Evolutionary conservation across 1,284 basidiomycete genomes (phyloP).

Genomic region (Waitea zeae): DNA sequence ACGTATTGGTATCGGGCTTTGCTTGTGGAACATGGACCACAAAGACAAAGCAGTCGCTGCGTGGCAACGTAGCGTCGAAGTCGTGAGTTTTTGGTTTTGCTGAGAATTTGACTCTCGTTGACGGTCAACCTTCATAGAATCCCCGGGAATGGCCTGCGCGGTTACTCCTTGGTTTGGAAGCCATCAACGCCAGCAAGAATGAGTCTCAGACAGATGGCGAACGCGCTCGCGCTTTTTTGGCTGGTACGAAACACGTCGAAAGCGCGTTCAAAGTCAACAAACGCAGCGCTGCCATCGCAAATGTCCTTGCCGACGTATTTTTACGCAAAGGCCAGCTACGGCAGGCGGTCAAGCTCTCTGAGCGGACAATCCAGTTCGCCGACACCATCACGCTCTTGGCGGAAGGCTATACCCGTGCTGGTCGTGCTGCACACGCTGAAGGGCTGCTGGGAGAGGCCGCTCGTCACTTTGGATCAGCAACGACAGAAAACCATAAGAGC

Average conservation of each 20-base stretch:
- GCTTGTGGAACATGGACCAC: constrained; percentile 77
- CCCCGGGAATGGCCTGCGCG: constrained; percentile 61
- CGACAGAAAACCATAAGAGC: constrained; percentile 58
- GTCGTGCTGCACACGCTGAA: constrained; percentile 61
- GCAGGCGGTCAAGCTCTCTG: constrained; percentile 77
- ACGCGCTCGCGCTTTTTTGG: constrained; percentile 32
- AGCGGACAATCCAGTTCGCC: constrained; percentile 82
- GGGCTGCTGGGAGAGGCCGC: constrained; percentile 45
- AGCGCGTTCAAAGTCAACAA: constrained; percentile 52
- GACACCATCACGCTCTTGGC: constrained; percentile 67
- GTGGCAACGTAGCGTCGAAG: constrained; percentile 74
- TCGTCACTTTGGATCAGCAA: constrained; percentile 51
- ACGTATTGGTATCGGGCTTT: constrained; percentile 83
- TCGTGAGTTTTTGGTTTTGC: constrained; percentile 29
- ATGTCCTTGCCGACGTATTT: constrained; percentile 61
- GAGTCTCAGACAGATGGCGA: constrained; percentile 39
- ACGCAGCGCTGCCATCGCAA: constrained; percentile 59
- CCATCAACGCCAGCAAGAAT: constrained; percentile 67
- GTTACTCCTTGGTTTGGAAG: constrained; percentile 69
- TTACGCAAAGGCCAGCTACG: constrained; percentile 45
- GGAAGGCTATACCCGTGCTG: constrained; percentile 68
- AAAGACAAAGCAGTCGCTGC: constrained; percentile 65
- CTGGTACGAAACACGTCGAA: constrained; percentile 53
- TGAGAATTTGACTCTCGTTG: constrained; percentile 6
- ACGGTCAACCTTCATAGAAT: constrained; percentile 27